Base-by-base conservation (phyloP, 2,329 filamentous ascomycete genomes). In the Magnaporthales sp. region DNA sequence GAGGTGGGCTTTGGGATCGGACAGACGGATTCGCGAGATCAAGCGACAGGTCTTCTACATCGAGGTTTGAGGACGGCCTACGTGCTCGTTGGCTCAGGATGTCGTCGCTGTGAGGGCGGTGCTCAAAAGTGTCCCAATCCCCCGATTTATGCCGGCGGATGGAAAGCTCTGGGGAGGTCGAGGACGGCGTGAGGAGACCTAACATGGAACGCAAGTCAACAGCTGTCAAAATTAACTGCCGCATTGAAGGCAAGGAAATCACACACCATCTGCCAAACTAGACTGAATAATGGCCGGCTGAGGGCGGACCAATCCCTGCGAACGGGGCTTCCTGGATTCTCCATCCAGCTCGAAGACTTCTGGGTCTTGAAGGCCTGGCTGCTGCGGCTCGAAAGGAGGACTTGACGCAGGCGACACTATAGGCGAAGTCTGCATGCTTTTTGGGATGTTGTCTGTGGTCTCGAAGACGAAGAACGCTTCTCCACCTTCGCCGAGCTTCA, bases 381-480 rank as follows among this genome's bases (percentile, higher is more conserved):
- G 70, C 70, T 85, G 77, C 3, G 82, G 75, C 22, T 81, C 77
- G 56, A 91, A 80, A n/a, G 87, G 86, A 24, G 95, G 95, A 74
- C 93, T 97, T 66, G 87, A 86, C n/a, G 88, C 90, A 5, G 95
- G 95, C 27, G 93, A 97, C 65, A 96, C 91, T 65, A 98, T 82
- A 38, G 95, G 95, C 63, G 94, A 98, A 1, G 95, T 99, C 79
- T 98, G 95, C 74, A 98, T 81, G 67, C 91, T 92, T 76, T 91
- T 90, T n/a, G 95, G 95, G 68, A 99, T 95, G 73, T 88, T 90
- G 71, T 94, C 92, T 66, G 89, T 90, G 9, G 95, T 99, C 80
- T 98, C 93, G 74, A 99, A 98, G 70, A 99, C 93, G 78, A 99
- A 99, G 80, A 99, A 99, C 29, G 95, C 95, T 80, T 99, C 95